These are phyloP conservation scores for Didymella pomorum DNA, from an alignment of 2,329 filamentous ascomycete genomes.

Conservation along the genomic window DNA sequence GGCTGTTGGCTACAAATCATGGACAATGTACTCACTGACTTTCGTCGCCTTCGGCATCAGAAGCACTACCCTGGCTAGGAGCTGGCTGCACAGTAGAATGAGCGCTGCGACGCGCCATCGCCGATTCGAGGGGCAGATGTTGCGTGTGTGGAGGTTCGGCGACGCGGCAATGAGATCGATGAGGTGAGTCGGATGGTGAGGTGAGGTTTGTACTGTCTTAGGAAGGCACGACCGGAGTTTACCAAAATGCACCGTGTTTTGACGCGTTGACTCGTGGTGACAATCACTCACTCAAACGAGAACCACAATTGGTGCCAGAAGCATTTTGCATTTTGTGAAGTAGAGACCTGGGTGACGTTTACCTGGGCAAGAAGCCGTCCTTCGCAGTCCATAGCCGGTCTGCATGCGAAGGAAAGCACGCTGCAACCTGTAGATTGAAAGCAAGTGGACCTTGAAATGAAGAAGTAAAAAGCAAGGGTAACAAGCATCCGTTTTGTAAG, in stretches of 20 bases:
- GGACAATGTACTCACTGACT: conserved; percentile 34
- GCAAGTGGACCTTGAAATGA: background rate
- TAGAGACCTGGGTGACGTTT: background rate
- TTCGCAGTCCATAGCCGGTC: background rate
- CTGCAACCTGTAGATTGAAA: background rate
- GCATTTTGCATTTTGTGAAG: conserved; percentile 8
- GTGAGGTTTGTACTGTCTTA: conserved; percentile 4
- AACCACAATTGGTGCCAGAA: background rate
- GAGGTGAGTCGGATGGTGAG: background rate
- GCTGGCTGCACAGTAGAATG: conserved; percentile 4
- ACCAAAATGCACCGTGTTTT: background rate
- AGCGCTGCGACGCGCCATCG: conserved; percentile 30
- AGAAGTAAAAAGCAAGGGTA: conserved; percentile 1
- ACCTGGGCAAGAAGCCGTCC: background rate
- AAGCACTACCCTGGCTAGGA: conserved; percentile 9
- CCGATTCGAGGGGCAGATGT: background rate
- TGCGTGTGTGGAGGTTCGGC: no score
- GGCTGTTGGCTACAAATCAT: background rate
- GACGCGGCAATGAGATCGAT: background rate
- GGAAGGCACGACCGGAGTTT: conserved; percentile 5
- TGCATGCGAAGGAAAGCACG: background rate
- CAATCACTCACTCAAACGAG: background rate
- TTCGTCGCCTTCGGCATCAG: conserved; percentile 28
- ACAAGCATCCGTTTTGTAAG: conserved; percentile 7
- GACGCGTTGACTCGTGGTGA: no score